Conservation (phyloP, 805 yeast species). For the Danielia reshetovae region DNA sequence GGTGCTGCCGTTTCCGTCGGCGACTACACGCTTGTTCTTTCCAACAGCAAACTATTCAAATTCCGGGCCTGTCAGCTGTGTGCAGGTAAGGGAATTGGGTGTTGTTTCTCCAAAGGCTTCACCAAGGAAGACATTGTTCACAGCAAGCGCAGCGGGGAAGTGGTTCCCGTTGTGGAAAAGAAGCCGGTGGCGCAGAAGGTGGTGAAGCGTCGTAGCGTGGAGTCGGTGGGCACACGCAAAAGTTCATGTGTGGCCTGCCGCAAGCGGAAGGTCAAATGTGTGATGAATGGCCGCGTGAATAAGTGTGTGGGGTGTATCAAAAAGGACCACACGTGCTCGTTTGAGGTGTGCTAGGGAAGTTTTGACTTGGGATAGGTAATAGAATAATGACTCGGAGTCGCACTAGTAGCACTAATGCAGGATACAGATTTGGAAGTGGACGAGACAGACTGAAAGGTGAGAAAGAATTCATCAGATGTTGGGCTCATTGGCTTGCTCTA, state of each 20-base stretch:
- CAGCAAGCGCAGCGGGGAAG: constrained; percentile 20
- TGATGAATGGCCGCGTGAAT: constrained; percentile 23
- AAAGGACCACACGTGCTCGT: constrained; percentile 33
- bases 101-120: constrained; percentile 61
- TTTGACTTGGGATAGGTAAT: too few species aligned
- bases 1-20: constrained; percentile 16
- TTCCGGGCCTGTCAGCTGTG: constrained; percentile 58
- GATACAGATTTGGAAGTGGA: too few species aligned
- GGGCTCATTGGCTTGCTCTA: too few species aligned
- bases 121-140: constrained; percentile 57
- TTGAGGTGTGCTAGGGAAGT: constrained; percentile 16
- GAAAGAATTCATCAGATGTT: too few species aligned
- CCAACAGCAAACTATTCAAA: constrained; percentile 38
- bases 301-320: constrained; percentile 41
- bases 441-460: too few species aligned
- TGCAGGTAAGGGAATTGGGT: constrained; percentile 38
- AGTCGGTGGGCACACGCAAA: constrained; percentile 22
- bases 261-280: constrained; percentile 42
- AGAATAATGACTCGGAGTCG: too few species aligned
- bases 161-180: constrained; percentile 4
- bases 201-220: constrained; percentile 10
- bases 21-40: constrained; percentile 16
- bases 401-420: too few species aligned
- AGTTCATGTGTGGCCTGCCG: constrained; percentile 39
- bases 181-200: constrained; percentile 7